A percentile compares a stretch with the other conserved stretches of the same genome.
Conservation (phyloP, 805 yeast genomes). For the Yamadazyma tumulicola region DNA sequence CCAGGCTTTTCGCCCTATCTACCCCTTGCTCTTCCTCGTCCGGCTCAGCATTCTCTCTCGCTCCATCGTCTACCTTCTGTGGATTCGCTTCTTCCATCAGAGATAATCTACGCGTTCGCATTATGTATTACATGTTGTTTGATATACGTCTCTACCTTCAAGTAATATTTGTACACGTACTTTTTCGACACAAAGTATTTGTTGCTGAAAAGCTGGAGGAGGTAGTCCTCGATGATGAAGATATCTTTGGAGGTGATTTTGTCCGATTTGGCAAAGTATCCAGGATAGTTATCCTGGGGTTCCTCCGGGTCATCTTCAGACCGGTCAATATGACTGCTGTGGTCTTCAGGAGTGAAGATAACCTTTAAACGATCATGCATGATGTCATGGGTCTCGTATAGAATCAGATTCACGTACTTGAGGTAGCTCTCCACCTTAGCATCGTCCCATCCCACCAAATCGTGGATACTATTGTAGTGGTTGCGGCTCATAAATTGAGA, state of each 20-base stretch:
- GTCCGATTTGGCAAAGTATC: not conserved
- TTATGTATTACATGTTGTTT: too few species aligned
- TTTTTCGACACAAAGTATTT: slow-evolving; percentile 5
- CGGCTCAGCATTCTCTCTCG: too few species aligned
- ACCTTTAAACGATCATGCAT: slow-evolving; percentile 29
- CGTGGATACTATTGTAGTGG: slow-evolving; percentile 12
- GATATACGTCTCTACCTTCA: slow-evolving; percentile 4
- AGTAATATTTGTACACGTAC: slow-evolving; percentile 2
- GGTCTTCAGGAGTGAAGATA: slow-evolving; percentile 20
- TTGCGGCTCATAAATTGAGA: slow-evolving; percentile 8
- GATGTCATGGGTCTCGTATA: slow-evolving; percentile 17
- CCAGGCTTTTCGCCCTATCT: not conserved
- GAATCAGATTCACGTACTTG: slow-evolving; percentile 44
- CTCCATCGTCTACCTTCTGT: too few species aligned
- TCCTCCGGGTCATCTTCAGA: not conserved
- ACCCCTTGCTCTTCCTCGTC: not conserved
- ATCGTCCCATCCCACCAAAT: slow-evolving; percentile 48
- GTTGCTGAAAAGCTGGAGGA: slow-evolving; percentile 3
- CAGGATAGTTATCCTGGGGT: not conserved
- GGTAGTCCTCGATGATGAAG: slow-evolving; percentile 4
- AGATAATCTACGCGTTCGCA: too few species aligned
- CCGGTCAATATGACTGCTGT: not conserved
- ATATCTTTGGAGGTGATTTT: slow-evolving; percentile 3
- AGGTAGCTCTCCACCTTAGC: slow-evolving; percentile 44
- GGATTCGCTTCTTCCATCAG: too few species aligned